Conservation (phyloP, 139 green algal species). For the Chlamydomonas incerta region DNA sequence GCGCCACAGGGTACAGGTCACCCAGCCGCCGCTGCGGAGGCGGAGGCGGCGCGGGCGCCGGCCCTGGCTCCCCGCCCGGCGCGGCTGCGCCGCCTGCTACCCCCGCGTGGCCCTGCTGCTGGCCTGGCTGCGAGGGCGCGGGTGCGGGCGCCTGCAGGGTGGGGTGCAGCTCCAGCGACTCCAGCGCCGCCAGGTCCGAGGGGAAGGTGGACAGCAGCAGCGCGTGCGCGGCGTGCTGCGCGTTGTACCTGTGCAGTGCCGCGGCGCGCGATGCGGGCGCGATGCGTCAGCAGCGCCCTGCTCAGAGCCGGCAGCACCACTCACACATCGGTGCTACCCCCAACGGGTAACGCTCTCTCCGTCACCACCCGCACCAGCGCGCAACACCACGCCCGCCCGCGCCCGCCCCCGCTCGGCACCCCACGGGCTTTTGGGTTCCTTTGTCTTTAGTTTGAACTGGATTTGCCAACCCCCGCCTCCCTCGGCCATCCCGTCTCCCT, state of each 20-base stretch:
- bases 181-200: slow-evolving; percentile 76
- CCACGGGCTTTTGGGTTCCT: no score
- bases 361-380: no score
- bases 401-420: no score
- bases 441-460: no score
- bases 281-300: no score
- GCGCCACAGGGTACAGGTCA: slow-evolving; percentile 73
- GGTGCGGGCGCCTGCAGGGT: slow-evolving; percentile 36
- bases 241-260: slow-evolving; percentile 63
- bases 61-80: not conserved
- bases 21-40: slow-evolving; percentile 46
- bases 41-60: not conserved
- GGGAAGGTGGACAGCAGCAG: slow-evolving; percentile 81
- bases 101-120: not conserved
- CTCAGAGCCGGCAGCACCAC: no score
- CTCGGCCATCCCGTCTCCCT: no score
- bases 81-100: not conserved
- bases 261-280: no score
- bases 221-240: slow-evolving; percentile 64
- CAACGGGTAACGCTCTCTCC: no score
- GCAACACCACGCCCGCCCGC: no score
- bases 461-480: no score
- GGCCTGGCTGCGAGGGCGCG: not conserved
- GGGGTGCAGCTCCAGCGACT: slow-evolving; percentile 67
- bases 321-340: no score